Percentiles rank a stretch among this genome's conserved stretches.
Evolutionary conservation across 2,329 filamentous ascomycete species (phyloP).

Genomic region (Cytospora piceae): DNA sequence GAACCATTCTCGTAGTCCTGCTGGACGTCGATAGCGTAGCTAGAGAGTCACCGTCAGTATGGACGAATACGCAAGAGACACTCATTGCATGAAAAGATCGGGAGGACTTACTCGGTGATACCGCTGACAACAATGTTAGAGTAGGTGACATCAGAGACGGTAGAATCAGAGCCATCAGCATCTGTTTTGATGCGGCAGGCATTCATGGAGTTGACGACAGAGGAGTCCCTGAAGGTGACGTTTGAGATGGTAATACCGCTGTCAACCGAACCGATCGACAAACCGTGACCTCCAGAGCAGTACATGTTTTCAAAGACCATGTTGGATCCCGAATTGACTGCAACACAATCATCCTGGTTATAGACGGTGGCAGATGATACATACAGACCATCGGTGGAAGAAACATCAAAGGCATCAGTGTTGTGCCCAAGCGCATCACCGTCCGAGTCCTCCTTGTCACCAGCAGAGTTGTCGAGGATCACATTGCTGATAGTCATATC

Average conservation of each 20-base stretch:
- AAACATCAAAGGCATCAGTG: conserved; percentile 64
- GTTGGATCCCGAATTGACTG: conserved; percentile 57
- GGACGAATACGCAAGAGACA: not conserved
- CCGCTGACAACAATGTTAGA: conserved; percentile 34
- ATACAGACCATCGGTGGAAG: conserved; percentile 51
- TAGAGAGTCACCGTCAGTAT: not conserved
- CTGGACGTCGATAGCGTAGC: conserved; percentile 45
- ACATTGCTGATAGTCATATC: conserved; percentile 42
- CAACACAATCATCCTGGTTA: conserved; percentile 66
- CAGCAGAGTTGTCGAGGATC: conserved; percentile 45
- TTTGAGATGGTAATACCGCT: conserved; percentile 55
- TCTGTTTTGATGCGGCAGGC: conserved; percentile 57
- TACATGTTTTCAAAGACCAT: conserved; percentile 50
- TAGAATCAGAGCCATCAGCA: conserved; percentile 47
- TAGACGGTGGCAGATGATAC: conserved; percentile 58
- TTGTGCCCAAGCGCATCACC: conserved; percentile 45
- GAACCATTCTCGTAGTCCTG: conserved; percentile 52
- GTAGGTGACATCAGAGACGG: conserved; percentile 32
- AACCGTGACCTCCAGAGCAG: conserved; percentile 50
- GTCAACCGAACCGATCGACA: conserved; percentile 49
- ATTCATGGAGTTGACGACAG: conserved; percentile 56
- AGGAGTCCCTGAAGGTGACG: conserved; percentile 53
- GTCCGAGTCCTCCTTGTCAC: conserved; percentile 35
- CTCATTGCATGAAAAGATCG: not conserved
- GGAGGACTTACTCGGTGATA: conserved; percentile 27